These are phyloP conservation scores for Nitzschia sp. DNA, from an alignment of 108 stramenopile genomes.

Conservation along the genomic window DNA sequence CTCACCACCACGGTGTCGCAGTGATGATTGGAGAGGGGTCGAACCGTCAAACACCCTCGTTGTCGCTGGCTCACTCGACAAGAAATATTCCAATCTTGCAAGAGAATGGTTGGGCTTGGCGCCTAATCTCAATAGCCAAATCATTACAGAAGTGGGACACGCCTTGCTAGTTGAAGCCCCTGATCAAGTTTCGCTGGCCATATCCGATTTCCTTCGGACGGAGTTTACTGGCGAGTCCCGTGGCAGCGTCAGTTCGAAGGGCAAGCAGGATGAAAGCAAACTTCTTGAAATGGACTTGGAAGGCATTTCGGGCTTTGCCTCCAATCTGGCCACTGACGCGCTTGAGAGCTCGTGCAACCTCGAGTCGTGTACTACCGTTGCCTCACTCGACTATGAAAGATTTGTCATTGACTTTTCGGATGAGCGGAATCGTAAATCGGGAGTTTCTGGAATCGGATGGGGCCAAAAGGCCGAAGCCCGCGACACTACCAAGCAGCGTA, in stretches of 20 bases:
- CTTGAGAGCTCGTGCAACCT: neutral
- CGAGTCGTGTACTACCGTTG: neutral
- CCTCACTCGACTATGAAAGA: constrained; percentile 57
- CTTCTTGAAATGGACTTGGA: neutral
- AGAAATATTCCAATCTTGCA: constrained; percentile 67
- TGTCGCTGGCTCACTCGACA: constrained; percentile 68
- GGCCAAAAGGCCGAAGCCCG: constrained; percentile 46
- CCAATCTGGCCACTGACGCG: neutral
- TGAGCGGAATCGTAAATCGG: constrained; percentile 30
- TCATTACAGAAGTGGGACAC: constrained; percentile 64
- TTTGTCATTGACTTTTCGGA: constrained; percentile 55
- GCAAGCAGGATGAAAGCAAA: neutral
- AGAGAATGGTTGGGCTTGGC: constrained; percentile 35
- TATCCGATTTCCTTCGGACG: constrained; percentile 30
- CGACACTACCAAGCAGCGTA: constrained; percentile 28
- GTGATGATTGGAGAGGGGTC: constrained; percentile 52
- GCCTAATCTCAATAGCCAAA: constrained; percentile 29
- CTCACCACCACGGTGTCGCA: constrained; percentile 51
- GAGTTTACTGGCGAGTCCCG: constrained; percentile 5
- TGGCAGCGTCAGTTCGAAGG: neutral
- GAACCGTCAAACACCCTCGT: constrained; percentile 55
- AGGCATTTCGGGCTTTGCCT: neutral
- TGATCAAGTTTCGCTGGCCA: constrained; percentile 40
- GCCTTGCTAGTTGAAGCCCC: constrained; percentile 73
- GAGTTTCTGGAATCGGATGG: constrained; percentile 78